Conservation (phyloP, 192 early-diverging fungal species). For the Coemansia sp. region DNA sequence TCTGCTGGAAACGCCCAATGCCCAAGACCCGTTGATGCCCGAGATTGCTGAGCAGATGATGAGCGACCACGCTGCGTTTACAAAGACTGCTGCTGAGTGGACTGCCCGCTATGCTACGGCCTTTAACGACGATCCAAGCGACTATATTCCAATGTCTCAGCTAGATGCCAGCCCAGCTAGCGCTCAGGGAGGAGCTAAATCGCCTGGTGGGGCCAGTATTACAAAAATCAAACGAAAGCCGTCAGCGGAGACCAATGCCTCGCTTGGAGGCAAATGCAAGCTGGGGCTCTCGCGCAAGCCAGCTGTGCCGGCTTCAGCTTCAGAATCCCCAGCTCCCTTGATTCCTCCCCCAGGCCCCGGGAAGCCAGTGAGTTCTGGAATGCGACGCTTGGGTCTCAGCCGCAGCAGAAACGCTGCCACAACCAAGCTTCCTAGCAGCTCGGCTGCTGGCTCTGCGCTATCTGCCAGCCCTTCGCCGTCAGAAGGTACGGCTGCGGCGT, state of each 20-base stretch:
- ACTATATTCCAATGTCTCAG: constrained; percentile 6
- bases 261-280: constrained; percentile 3
- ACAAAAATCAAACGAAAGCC: background rate
- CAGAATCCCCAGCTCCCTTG: background rate
- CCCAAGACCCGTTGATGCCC: constrained; percentile 69
- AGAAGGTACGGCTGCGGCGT: background rate
- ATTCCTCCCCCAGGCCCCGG: constrained; percentile 14
- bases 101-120: constrained; percentile 29
- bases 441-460: background rate
- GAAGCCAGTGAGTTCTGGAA: constrained; percentile 16
- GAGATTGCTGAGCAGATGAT: constrained; percentile 55
- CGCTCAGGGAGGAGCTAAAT: background rate
- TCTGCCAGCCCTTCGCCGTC: background rate
- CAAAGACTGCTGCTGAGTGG: constrained; percentile 26
- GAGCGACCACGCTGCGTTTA: constrained; percentile 21
- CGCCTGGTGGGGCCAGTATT: background rate
- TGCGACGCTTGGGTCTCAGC: constrained; percentile 38
- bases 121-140: constrained; percentile 14
- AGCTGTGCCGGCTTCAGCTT: constrained; percentile 11
- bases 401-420: constrained; percentile 25
- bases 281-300: constrained; percentile 28
- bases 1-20: constrained; percentile 66
- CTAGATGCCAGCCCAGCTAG: background rate
- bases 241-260: background rate
- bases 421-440: background rate